phyloP scores from a whole-genome alignment of 169 alveolate species.

The Babesia sp. region DNA sequence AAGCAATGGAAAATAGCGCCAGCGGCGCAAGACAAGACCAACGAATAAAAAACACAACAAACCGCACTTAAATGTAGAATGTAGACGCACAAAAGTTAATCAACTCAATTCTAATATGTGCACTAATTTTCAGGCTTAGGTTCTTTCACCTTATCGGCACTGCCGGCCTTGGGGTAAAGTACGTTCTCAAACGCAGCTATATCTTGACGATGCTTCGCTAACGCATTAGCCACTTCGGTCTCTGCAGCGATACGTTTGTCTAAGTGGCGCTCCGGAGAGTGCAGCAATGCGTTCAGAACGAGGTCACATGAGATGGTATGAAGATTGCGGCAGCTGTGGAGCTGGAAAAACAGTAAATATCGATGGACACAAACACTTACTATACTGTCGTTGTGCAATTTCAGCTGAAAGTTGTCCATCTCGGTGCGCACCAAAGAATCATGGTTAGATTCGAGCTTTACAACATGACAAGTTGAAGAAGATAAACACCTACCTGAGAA shows the following conservation, averaged over 20 bases:
- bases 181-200: constrained; percentile 7
- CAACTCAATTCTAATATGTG: not conserved
- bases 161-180: not conserved
- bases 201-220: not conserved
- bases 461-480: too few relatives aligned
- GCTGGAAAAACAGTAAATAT: constrained; percentile 7
- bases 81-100: too few relatives aligned
- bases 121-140: not conserved
- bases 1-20: not conserved
- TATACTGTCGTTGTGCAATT: constrained; percentile 56
- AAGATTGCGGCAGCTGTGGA: constrained; percentile 56
- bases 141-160: not conserved
- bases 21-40: not conserved
- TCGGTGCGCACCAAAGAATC: constrained; percentile 59
- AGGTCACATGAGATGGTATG: constrained; percentile 61
- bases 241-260: not conserved
- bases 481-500: constrained; percentile 44
- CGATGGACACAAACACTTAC: constrained; percentile 13
- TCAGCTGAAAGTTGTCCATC: constrained; percentile 66
- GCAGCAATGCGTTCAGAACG: constrained; percentile 33
- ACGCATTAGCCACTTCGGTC: not conserved
- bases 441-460: constrained; percentile 45
- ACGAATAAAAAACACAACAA: too few relatives aligned
- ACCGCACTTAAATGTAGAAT: too few relatives aligned
- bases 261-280: constrained; percentile 24